A percentile compares a stretch with the other conserved stretches of the same genome.
These are phyloP conservation scores for Penicillium silybi DNA, from an alignment of 495 filamentous ascomycete species.

Conservation along the genomic window DNA sequence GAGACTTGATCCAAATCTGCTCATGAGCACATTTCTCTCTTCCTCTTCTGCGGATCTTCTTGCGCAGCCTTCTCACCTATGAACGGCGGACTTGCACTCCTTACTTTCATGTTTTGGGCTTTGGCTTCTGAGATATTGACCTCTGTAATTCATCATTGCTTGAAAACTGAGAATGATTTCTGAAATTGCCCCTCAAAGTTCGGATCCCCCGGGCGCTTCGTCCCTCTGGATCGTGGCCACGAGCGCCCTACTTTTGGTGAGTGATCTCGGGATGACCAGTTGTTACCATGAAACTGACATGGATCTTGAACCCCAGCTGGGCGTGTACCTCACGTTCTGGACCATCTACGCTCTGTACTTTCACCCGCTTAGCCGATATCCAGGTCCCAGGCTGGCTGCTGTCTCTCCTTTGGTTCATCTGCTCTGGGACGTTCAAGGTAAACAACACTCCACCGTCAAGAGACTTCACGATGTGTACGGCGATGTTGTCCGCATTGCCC, in stretches of 20 bases:
- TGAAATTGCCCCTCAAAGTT: neutral
- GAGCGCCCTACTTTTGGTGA: neutral
- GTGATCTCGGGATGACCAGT: neutral
- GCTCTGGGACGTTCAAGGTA: constrained; percentile 19
- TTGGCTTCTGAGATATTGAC: neutral
- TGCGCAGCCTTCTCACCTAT: neutral
- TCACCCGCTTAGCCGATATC: constrained; percentile 16
- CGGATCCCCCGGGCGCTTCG: neutral
- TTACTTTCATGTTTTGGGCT: neutral
- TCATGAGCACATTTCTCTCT: neutral
- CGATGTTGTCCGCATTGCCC: constrained; percentile 49
- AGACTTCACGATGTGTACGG: constrained; percentile 51
- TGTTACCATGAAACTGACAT: neutral
- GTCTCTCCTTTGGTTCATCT: constrained; percentile 15
- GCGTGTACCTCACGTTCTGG: constrained; percentile 2
- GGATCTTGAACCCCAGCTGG: neutral
- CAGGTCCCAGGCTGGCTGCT: constrained; percentile 18
- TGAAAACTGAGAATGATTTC: neutral
- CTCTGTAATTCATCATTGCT: neutral
- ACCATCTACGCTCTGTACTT: constrained; percentile 8
- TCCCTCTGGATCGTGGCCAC: neutral
- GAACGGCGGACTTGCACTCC: neutral
- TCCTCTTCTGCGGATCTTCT: neutral
- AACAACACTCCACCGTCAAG: constrained; percentile 25
- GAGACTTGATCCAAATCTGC: neutral